Base-by-base conservation (phyloP, 2,329 filamentous ascomycete species). In the Zalaria obscura region DNA sequence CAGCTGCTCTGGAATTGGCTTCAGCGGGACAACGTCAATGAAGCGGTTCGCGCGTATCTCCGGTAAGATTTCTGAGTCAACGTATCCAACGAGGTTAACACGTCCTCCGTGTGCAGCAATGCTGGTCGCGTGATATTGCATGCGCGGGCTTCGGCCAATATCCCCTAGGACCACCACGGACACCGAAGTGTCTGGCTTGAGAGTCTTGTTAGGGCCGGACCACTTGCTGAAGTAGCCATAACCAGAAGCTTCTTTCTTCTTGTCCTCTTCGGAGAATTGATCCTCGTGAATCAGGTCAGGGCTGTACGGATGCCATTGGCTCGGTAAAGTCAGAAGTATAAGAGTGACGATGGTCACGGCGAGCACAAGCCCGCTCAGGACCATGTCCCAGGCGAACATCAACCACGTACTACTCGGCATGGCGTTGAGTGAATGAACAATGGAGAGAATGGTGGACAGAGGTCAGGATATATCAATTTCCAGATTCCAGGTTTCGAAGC, bases 111-210 rank as follows among this genome's bases (percentile, higher is more conserved):
- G 78, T 53, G 80, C 83, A 34, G 86, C 85, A 54, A 96, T 78
- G 58, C 89, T 96, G 51, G 94, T 68, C 18, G 89, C 89, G 72
- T 98, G 91, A 54, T 98, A 96, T 57, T 96, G 88, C 89, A 98
- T 98, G 43, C 91, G 85, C 39, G 91, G 91, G 58, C 89, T 96
- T 36, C 88, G 78, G 33, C 91, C 91, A 58, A 98, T 88, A 56
- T 98, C 91, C 36, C 91, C 91, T 27, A 98, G 73, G 11, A 98
- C 91, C 10, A 98, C 72, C 40, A 98, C 76, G 61, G 94, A 86
- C 35, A 89, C 73, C 0, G 69, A 72, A 31, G 66, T 62, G 44
- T 70, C 63, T 32, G 53, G 50, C 39, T 56, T 59, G 40, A 54
- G 46, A 26, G 41, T 40, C 39, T 39, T 43, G 32, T 47, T 46